phyloP scores from a whole-genome alignment of 108 stramenopile genomes.

The Mediolabrus comicus region DNA sequence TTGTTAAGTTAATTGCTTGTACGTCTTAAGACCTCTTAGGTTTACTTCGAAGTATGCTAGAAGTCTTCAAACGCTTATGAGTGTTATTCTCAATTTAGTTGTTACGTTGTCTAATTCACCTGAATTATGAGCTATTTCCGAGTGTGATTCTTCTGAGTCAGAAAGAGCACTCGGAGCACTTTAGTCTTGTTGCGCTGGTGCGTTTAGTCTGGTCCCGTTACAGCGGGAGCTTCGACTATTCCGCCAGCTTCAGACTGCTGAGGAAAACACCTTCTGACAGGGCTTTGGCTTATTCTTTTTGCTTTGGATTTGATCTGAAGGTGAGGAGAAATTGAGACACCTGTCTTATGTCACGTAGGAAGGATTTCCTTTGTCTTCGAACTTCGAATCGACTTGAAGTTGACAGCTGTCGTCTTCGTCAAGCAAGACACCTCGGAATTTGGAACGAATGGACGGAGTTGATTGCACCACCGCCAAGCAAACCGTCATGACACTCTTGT shows the following conservation, averaged over 20 bases:
- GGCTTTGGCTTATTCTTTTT: too few species aligned
- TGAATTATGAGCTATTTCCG: not conserved
- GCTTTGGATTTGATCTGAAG: too few species aligned
- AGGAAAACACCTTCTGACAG: not conserved
- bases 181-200: not conserved
- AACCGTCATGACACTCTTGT: too few species aligned
- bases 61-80: not conserved
- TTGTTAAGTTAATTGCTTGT: too few species aligned
- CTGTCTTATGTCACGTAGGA: too few species aligned
- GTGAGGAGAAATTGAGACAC: too few species aligned
- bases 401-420: too few species aligned
- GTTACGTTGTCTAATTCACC: not conserved
- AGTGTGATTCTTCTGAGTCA: not conserved
- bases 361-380: too few species aligned
- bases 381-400: too few species aligned
- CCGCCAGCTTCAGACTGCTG: not conserved
- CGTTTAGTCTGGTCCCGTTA: not conserved
- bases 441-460: too few species aligned
- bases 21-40: not conserved
- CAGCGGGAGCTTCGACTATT: not conserved
- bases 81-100: not conserved
- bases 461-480: too few species aligned
- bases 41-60: constrained; percentile 1
- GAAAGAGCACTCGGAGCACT: not conserved
- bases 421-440: too few species aligned